These are phyloP conservation scores for Halteria grandinella DNA, from an alignment of 73 alveolate genomes.

Conservation along the genomic window DNA sequence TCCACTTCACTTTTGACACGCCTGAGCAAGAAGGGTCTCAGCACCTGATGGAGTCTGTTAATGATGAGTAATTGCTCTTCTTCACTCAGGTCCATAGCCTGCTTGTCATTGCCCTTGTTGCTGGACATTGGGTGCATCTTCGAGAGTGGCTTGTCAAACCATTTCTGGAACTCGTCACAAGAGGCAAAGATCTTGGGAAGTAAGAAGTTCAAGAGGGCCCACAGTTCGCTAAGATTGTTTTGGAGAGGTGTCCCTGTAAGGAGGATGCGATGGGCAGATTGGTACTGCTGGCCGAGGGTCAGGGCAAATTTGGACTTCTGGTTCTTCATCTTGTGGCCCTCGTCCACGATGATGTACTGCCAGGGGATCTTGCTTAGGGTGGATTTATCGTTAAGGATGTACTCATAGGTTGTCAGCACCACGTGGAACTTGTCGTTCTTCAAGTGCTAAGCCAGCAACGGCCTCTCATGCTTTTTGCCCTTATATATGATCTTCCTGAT, in stretches of 20 bases:
- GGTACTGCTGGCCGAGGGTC: slow-evolving; percentile 92
- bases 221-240: slow-evolving; percentile 96
- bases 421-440: slow-evolving; percentile 91
- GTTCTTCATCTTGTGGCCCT: slow-evolving; percentile 99
- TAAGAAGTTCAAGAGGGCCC: slow-evolving; percentile 97
- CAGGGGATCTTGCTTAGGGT: slow-evolving; percentile 86
- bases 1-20: slow-evolving; percentile 99
- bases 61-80: slow-evolving; percentile 96
- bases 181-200: slow-evolving; percentile 96
- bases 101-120: slow-evolving; percentile 58
- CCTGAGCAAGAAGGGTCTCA: slow-evolving; percentile 97
- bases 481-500: slow-evolving; percentile 91
- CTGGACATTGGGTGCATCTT: slow-evolving; percentile 72
- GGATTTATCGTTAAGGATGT: slow-evolving; percentile 92
- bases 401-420: slow-evolving; percentile 96
- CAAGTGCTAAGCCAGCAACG: slow-evolving; percentile 66
- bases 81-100: slow-evolving; percentile 92
- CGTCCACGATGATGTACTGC: slow-evolving; percentile 98
- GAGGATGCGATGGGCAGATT: slow-evolving; percentile 92
- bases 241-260: slow-evolving; percentile 99
- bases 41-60: slow-evolving; percentile 97
- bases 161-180: slow-evolving; percentile 98
- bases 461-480: slow-evolving; percentile 92
- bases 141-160: slow-evolving; percentile 97
- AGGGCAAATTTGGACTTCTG: slow-evolving; percentile 94